Evolutionary conservation across 805 yeast genomes (phyloP).

Genomic region (Saturnispora sekii): DNA sequence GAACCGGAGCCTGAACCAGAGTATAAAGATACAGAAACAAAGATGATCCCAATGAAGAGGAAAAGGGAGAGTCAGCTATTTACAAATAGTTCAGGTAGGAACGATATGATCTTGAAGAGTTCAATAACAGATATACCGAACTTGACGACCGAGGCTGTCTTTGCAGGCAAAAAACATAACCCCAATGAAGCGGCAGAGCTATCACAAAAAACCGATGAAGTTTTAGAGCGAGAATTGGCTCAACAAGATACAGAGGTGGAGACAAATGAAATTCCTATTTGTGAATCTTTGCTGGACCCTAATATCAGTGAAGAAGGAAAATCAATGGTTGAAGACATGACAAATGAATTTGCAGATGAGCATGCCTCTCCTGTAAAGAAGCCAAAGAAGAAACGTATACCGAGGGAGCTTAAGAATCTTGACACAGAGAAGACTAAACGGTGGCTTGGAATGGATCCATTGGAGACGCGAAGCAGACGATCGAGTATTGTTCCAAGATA

Average conservation of each 20-base stretch:
- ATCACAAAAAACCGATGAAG: background rate
- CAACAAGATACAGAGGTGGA: too few relatives aligned
- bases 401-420: slow-evolving; percentile 33
- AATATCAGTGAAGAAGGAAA: background rate
- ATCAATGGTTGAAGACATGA: background rate
- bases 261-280: background rate
- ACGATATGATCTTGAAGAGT: too few relatives aligned
- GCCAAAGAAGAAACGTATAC: slow-evolving; percentile 10
- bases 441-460: slow-evolving; percentile 11
- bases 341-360: background rate
- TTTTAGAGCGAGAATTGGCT: too few relatives aligned
- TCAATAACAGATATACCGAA: slow-evolving; percentile 1
- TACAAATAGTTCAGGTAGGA: slow-evolving; percentile 11
- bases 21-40: slow-evolving; percentile 9
- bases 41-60: slow-evolving; percentile 10
- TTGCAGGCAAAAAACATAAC: background rate
- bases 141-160: background rate
- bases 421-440: slow-evolving; percentile 18
- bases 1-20: slow-evolving; percentile 20
- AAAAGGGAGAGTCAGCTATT: slow-evolving; percentile 5
- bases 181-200: slow-evolving; percentile 4
- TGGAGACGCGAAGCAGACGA: slow-evolving; percentile 31
- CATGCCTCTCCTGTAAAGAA: slow-evolving; percentile 12
- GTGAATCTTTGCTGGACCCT: background rate
- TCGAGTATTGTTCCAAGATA: slow-evolving; percentile 57